Base-by-base conservation (phyloP, 805 yeast genomes). In the Kuraishia molischiana region DNA sequence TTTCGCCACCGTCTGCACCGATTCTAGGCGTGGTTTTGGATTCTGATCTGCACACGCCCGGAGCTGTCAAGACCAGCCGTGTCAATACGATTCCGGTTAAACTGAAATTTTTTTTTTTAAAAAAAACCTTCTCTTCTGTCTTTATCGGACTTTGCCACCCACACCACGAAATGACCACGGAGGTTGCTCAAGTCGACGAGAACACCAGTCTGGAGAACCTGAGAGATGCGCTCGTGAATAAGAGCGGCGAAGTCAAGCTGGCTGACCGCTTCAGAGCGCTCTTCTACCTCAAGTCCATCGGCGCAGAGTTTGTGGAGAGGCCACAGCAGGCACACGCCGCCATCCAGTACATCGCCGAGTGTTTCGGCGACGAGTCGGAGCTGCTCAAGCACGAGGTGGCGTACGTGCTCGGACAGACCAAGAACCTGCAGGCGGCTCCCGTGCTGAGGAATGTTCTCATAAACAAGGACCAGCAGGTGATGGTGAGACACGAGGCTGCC, bases 401-500 rank as follows among this genome's bases (percentile, higher is more conserved):
- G 5, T 92, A 92, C 53, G 97, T 90, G 10, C 65, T 92, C 42
- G 99, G 99, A 34, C 99, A 92, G 63, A 89, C 96, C 34, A 79
- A 84, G 56, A 89, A 89, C 63, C 54, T 78, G 48, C 60, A 74
- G 40, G 86, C 95, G 41, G 84, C 90, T 42, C 81, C 85, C 35
- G 69, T 77, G 35, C 70, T 92, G 43, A 73, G 85, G 57, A 69
- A 69, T 5, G 95, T 86, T 18, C 69, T 92, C 50, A 61, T 63
- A 35, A 78, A 80, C 56, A 52, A 56, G 19, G 47, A 66, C 13
- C 97, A 90, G 65, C 92, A 84, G 55, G 69, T 84, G 43, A 92
- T 92, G 97, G 99, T 92, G 28, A 82, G 99, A 60, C 99, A 92
- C 59, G 99, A 92, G 61, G 98, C 98, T 14, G 98, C 98, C 5